These are phyloP conservation scores for Gloeostereum incarnatum DNA, from an alignment of 768 basidiomycete genomes.

Conservation along the genomic window DNA sequence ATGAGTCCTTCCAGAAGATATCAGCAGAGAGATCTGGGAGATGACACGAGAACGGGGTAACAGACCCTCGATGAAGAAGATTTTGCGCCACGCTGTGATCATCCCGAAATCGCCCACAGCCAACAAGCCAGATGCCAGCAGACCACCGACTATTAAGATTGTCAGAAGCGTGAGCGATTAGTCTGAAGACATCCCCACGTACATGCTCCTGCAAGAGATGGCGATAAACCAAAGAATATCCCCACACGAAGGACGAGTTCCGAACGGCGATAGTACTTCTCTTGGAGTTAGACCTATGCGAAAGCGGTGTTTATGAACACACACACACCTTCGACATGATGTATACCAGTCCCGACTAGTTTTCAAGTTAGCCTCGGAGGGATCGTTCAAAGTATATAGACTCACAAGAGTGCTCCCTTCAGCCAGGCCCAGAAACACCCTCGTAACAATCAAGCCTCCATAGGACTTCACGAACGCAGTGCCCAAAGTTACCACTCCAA, in stretches of 20 bases:
- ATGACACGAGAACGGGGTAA: no score
- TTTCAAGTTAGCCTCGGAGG: constrained; percentile 1
- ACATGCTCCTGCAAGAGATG: constrained; percentile 26
- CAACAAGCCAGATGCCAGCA: constrained; percentile 26
- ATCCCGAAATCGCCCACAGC: constrained; percentile 19
- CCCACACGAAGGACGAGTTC: constrained; percentile 26
- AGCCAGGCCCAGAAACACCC: constrained; percentile 29
- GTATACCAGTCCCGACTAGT: constrained; percentile 29
- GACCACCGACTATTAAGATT: constrained; percentile 20
- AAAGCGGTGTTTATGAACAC: not conserved
- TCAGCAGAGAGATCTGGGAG: not conserved
- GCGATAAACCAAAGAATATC: constrained; percentile 23
- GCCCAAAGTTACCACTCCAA: constrained; percentile 26
- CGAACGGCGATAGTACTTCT: constrained; percentile 23
- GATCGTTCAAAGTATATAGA: constrained; percentile 1
- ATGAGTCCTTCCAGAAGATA: constrained; percentile 18
- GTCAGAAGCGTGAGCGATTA: not conserved
- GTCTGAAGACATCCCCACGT: constrained; percentile 6
- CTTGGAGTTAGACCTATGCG: not conserved
- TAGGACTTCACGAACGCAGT: constrained; percentile 29
- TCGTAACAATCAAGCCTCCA: constrained; percentile 22
- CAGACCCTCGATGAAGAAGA: constrained; percentile 27
- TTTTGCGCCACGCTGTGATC: constrained; percentile 27
- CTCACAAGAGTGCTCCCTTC: constrained; percentile 33
- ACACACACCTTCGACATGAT: constrained; percentile 24